Percentiles rank a stretch among this genome's conserved stretches.
Evolutionary conservation across 176 grass and related monocot genomes (phyloP).

Genomic region (Carex littledalei): DNA sequence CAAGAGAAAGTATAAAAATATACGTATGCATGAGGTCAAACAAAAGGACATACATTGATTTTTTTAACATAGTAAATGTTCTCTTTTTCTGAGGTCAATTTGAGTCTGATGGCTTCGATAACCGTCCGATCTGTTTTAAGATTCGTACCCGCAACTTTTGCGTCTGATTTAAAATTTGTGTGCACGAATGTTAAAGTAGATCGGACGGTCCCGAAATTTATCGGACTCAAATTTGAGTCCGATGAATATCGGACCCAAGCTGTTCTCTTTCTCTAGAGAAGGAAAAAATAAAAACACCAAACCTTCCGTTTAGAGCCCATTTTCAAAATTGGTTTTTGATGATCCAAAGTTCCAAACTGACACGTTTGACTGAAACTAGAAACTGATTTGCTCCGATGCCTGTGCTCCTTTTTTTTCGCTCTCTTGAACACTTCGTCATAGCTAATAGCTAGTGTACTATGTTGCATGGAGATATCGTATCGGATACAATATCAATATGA

Average conservation of each 20-base stretch:
- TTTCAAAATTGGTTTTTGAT: neutral
- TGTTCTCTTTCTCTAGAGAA: neutral
- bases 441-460: neutral
- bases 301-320: neutral
- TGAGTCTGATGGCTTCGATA: no score
- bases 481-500: no score
- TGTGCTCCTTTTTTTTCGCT: neutral
- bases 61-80: neutral
- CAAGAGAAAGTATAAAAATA: neutral
- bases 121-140: no score
- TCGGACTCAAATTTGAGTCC: no score
- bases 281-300: neutral
- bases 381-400: neutral
- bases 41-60: neutral
- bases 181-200: no score
- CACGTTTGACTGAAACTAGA: neutral
- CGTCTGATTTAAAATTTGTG: no score
- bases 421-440: neutral
- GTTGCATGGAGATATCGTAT: no score
- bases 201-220: no score
- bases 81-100: neutral
- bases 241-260: no score
- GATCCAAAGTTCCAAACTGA: neutral
- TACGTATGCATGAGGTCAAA: conserved; percentile 10
- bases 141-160: no score